Percentiles rank a stretch among this genome's conserved stretches.
Conservation (phyloP, 2,329 filamentous ascomycete species). For the Gremmenia infestans region DNA sequence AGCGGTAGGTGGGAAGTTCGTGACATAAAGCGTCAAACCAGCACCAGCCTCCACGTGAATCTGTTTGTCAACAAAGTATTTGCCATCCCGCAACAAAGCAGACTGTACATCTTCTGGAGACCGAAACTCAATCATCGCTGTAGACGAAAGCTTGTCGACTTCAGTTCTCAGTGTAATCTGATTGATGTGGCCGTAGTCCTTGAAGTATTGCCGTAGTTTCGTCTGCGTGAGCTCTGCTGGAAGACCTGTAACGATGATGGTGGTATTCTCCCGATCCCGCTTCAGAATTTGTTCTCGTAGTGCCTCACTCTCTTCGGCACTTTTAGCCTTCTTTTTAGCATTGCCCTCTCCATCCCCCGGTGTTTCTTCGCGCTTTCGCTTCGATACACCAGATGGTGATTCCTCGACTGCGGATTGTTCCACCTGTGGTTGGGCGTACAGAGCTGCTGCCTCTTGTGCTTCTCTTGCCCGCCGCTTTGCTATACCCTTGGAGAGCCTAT, state of each 20-base stretch:
- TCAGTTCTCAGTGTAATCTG: conserved; percentile 66
- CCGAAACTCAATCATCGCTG: conserved; percentile 81
- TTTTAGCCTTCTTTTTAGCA: conserved; percentile 62
- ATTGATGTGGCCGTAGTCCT: conserved; percentile 81
- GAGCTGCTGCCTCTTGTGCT: conserved; percentile 53
- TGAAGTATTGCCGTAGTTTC: conserved; percentile 83
- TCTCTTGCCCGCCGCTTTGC: conserved; percentile 62
- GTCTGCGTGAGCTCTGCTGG: conserved; percentile 65
- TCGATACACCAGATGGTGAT: conserved; percentile 36
- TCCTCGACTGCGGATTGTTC: conserved; percentile 28
- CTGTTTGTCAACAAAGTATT: conserved; percentile 67
- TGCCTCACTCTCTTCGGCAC: conserved; percentile 33
- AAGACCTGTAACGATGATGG: conserved; percentile 74
- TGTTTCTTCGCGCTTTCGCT: conserved; percentile 70
- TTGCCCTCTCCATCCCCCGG: conserved; percentile 45
- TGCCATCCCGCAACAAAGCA: conserved; percentile 76
- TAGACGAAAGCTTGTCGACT: conserved; percentile 53
- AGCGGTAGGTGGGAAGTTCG: conserved; percentile 79
- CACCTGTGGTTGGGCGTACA: conserved; percentile 38
- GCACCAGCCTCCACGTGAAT: conserved; percentile 72
- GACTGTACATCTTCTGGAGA: conserved; percentile 73
- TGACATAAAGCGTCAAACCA: conserved; percentile 78
- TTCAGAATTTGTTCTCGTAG: conserved; percentile 46
- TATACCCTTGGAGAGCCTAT: conserved; percentile 61
- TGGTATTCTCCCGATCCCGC: conserved; percentile 86